Conservation (phyloP, 192 early-diverging fungal species). For the Thamnidium elegans region DNA sequence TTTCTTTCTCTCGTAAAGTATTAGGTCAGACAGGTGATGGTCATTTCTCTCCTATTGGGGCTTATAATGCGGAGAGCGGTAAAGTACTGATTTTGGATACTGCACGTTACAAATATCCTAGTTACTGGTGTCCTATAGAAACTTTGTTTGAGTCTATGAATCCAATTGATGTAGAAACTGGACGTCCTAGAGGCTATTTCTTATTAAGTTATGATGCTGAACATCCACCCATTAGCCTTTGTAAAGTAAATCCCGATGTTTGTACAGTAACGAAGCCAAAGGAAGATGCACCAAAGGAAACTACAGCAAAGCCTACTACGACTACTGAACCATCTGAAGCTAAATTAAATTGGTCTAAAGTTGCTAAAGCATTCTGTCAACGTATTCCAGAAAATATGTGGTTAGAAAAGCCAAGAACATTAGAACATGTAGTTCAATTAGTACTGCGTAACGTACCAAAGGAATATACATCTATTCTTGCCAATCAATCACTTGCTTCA, state of each 20-base stretch:
- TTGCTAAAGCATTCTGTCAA: constrained; percentile 55
- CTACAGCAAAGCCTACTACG: neutral
- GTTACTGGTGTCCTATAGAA: constrained; percentile 75
- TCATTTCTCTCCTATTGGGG: constrained; percentile 90
- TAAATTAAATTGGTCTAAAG: constrained; percentile 45
- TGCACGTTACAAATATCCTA: constrained; percentile 90
- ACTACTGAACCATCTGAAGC: neutral
- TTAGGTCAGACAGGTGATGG: constrained; percentile 92
- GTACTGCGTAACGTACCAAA: constrained; percentile 48
- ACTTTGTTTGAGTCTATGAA: constrained; percentile 77
- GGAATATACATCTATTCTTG: constrained; percentile 41
- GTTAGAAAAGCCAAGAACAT: constrained; percentile 49
- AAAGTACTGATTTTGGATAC: constrained; percentile 84
- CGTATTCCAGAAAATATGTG: constrained; percentile 50
- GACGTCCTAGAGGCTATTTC: constrained; percentile 83
- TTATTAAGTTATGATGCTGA: constrained; percentile 53
- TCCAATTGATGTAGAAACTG: constrained; percentile 80
- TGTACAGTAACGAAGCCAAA: too few species aligned
- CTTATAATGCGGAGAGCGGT: constrained; percentile 68
- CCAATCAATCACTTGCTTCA: constrained; percentile 34
- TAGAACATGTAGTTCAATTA: constrained; percentile 42
- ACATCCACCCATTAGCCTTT: constrained; percentile 35
- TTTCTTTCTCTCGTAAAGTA: constrained; percentile 75
- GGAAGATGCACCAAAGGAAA: too few species aligned
- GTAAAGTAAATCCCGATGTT: constrained; percentile 29